These are phyloP conservation scores for Metarhizium anisopliae DNA, from an alignment of 2,329 filamentous ascomycete species.

Conservation along the genomic window DNA sequence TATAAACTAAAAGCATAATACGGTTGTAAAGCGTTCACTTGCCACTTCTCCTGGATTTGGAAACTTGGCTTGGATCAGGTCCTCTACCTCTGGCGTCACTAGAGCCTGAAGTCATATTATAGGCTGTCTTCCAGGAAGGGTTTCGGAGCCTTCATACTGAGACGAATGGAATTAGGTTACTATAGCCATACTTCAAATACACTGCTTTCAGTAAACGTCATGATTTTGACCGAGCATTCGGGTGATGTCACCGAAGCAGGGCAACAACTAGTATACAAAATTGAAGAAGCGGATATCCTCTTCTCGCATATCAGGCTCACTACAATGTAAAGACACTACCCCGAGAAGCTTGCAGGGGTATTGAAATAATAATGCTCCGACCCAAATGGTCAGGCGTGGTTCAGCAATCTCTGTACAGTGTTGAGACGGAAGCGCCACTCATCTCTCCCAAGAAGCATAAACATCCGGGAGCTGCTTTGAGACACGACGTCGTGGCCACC, in stretches of 20 bases:
- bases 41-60: neutral
- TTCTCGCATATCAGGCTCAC: neutral
- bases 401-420: slow-evolving; percentile 12
- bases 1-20: neutral
- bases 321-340: neutral
- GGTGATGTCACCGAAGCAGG: neutral
- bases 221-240: too few relatives aligned
- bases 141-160: too few relatives aligned
- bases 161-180: too few relatives aligned
- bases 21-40: neutral
- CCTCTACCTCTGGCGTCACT: neutral
- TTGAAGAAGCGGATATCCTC: neutral
- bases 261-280: neutral
- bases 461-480: slow-evolving; percentile 19
- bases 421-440: slow-evolving; percentile 23
- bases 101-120: neutral
- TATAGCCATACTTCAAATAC: neutral
- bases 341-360: neutral
- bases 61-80: neutral
- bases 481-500: slow-evolving; percentile 19
- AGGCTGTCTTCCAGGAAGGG: neutral
- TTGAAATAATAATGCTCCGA: neutral
- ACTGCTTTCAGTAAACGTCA: too few relatives aligned
- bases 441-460: slow-evolving; percentile 24
- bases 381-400: neutral